Conservation (phyloP, 2,329 filamentous ascomycete species). For the Fusarium sp. region DNA sequence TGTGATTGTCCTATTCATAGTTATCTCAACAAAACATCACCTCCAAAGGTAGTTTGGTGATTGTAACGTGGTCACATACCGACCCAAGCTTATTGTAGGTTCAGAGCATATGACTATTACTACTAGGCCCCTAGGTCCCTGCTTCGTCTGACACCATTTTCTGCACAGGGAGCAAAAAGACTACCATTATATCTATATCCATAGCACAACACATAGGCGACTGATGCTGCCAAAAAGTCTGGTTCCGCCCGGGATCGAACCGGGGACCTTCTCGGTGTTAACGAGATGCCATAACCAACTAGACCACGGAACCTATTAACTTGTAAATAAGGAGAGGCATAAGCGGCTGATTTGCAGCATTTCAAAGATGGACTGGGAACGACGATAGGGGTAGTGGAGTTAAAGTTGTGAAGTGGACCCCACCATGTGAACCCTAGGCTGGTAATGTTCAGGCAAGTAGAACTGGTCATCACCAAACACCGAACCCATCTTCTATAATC, state of each 20-base stretch:
- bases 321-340: neutral
- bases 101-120: neutral
- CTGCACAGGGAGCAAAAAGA: neutral
- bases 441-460: neutral
- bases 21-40: neutral
- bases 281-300: neutral
- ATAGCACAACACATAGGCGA: no score
- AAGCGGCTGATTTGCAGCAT: constrained; percentile 1
- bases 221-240: neutral
- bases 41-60: neutral
- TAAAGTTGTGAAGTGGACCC: neutral
- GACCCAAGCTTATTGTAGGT: neutral
- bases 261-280: neutral
- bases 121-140: neutral
- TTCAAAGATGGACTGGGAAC: neutral
- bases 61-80: neutral
- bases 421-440: neutral
- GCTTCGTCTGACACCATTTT: neutral
- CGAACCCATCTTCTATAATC: neutral
- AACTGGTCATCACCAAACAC: neutral
- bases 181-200: no score
- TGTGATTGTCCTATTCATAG: neutral
- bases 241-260: neutral
- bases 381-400: neutral
- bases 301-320: neutral